A percentile compares a stretch with the other conserved stretches of the same genome.
Evolutionary conservation across 345 rosid genomes (phyloP).

Genomic region (Linum trigynum): DNA sequence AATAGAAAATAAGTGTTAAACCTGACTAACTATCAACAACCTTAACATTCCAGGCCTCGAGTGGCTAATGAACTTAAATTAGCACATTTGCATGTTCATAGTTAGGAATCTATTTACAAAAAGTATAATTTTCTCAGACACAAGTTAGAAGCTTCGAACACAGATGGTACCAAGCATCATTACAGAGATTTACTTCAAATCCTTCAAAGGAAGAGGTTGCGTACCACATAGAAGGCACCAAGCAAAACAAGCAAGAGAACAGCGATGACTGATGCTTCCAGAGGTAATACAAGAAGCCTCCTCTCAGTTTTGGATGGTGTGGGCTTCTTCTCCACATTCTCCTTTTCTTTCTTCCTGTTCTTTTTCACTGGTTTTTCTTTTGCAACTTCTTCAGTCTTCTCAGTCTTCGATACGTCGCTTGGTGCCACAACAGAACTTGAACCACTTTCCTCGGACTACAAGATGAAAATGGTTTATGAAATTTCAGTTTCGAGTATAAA

Average conservation of each 20-base stretch:
- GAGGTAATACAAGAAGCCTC: conserved; percentile 79
- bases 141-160: too few relatives aligned
- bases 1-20: too few relatives aligned
- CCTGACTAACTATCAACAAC: too few relatives aligned
- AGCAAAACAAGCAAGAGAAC: conserved; percentile 73
- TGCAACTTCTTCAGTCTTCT: conserved; percentile 26
- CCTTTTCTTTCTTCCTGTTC: conserved; percentile 68
- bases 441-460: conserved; percentile 50
- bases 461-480: conserved; percentile 22
- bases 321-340: conserved; percentile 38
- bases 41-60: too few relatives aligned
- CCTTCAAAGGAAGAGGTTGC: background rate
- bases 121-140: background rate
- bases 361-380: conserved; percentile 53
- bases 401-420: conserved; percentile 33
- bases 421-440: conserved; percentile 25
- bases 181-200: background rate
- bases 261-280: conserved; percentile 69
- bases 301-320: conserved; percentile 38
- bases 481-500: conserved; percentile 11
- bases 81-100: too few relatives aligned
- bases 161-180: too few relatives aligned
- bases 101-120: too few relatives aligned
- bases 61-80: too few relatives aligned
- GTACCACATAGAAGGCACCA: conserved; percentile 98